Percentiles rank a stretch among this genome's conserved stretches.
These are phyloP conservation scores for Ascocoryne sarcoides DNA, from an alignment of 2,329 filamentous ascomycete genomes.

Conservation along the genomic window DNA sequence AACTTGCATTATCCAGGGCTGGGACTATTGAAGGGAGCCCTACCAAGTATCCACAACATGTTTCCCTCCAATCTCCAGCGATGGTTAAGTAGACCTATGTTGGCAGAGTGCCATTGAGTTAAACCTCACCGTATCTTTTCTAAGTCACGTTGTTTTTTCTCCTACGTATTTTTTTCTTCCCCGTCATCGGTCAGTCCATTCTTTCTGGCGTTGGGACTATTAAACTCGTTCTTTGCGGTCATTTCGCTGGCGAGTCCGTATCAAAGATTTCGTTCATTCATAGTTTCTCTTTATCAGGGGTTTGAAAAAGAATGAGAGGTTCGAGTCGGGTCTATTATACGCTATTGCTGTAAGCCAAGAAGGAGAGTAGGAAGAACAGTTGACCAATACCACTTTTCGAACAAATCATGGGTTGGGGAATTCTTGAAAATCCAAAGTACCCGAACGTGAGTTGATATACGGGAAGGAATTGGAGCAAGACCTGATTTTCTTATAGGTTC, in stretches of 20 bases:
- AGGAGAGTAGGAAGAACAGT: background rate
- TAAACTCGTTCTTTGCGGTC: slow-evolving; percentile 10
- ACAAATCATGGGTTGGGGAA: slow-evolving; percentile 21
- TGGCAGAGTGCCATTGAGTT: slow-evolving; percentile 1
- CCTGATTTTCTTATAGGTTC: slow-evolving; percentile 10
- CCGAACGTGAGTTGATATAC: slow-evolving; percentile 14
- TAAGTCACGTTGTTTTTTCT: slow-evolving; percentile 1
- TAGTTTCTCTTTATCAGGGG: slow-evolving; percentile 8
- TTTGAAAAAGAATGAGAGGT: slow-evolving; percentile 7
- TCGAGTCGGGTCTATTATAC: slow-evolving; percentile 4
- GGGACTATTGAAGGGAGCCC: background rate
- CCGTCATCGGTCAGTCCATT: slow-evolving; percentile 3
- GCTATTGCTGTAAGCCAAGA: slow-evolving; percentile 6
- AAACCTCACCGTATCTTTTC: slow-evolving; percentile 3
- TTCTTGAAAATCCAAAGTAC: slow-evolving; percentile 24
- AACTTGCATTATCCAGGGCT: background rate
- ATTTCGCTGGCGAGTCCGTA: slow-evolving; percentile 21
- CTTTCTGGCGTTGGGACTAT: background rate
- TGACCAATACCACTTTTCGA: too few relatives aligned
- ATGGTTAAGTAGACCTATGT: slow-evolving; percentile 6
- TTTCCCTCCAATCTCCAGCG: slow-evolving; percentile 1
- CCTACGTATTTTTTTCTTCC: slow-evolving; percentile 3
- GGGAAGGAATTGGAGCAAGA: background rate
- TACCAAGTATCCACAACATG: slow-evolving; percentile 2
- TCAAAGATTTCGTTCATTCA: slow-evolving; percentile 8